Evolutionary conservation across 2,329 filamentous ascomycete genomes (phyloP), one percentile per base, ranked within the genome.

Genomic region (Paraconiothyrium brasiliense): DNA sequence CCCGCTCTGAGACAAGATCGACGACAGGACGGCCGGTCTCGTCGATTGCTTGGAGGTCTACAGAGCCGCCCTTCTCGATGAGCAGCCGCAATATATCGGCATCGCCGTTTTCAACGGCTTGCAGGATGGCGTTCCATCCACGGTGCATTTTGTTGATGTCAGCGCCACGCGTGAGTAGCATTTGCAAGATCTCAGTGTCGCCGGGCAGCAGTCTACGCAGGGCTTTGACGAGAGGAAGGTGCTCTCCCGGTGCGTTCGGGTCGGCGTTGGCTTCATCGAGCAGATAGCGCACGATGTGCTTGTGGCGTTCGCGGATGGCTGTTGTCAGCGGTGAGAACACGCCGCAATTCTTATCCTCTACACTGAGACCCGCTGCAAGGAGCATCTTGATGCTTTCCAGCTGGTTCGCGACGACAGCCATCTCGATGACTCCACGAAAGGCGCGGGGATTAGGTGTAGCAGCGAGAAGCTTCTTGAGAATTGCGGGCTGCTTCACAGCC

Each of bases 301-400:
- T 85, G 67, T 84, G 83, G 30, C 86, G 81, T 75, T 91, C 89
- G 13, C 89, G 87, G 59, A 91, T 86, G 9, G 88, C 87, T 0
- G 87, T 89, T 0, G 89, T 91, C 4, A 91, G 82, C 0, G 88
- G 87, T 0, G 87, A 90, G 79, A 92, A 92, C 52, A 91, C 89
- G 57, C 90, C 90, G 22, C 88, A 89, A 71, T 90, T 91, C 78
- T 89, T 89, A 78, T 90, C 90, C 74, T 91, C 89, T 58, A 91
- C 87, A 44, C 84, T 88, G 20, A 91, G 86, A 14, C 89, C 89
- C 0, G 88, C 87, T 16, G 80, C 82, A 16, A 91, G 81, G 37
- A 91, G 83, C 49, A 90, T 78, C 77, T 90, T 90, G 76, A 92
- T 83, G 39, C 85, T 89, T 62, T 90, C 87, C 14, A 91, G 82